A percentile compares a stretch with the other conserved stretches of the same genome.
Conservation (phyloP, 2,329 filamentous ascomycete genomes). For the Cladophialophora yegresii region DNA sequence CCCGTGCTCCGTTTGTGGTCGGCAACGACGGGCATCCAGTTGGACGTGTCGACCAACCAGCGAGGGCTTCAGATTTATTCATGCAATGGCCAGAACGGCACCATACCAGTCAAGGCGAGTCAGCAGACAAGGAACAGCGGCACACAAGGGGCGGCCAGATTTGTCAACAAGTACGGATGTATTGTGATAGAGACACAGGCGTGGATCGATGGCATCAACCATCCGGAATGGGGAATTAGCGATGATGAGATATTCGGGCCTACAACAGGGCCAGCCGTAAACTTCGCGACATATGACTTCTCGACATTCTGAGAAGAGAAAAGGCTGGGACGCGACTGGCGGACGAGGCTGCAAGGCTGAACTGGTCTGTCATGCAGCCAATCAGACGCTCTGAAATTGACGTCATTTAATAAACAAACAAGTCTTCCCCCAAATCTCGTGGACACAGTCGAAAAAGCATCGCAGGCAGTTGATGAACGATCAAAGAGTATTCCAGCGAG, state of each 20-base stretch:
- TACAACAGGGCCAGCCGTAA: slow-evolving; percentile 45
- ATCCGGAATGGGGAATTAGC: slow-evolving; percentile 78
- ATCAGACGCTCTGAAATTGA: slow-evolving; percentile 21
- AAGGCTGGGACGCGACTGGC: not conserved
- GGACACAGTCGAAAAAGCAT: not conserved
- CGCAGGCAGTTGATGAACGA: not conserved
- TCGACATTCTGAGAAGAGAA: slow-evolving; percentile 41
- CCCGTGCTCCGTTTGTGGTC: slow-evolving; percentile 63
- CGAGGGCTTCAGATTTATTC: slow-evolving; percentile 85
- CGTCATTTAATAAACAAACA: slow-evolving; percentile 35
- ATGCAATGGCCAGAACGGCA: slow-evolving; percentile 75
- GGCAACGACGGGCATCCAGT: slow-evolving; percentile 74
- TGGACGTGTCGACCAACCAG: slow-evolving; percentile 82
- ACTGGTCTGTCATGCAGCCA: slow-evolving; percentile 7
- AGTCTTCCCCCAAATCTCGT: not conserved
- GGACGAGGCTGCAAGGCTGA: slow-evolving; percentile 2
- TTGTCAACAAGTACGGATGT: slow-evolving; percentile 71
- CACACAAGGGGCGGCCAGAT: slow-evolving; percentile 52
- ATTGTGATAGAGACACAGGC: slow-evolving; percentile 90
- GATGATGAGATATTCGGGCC: slow-evolving; percentile 47
- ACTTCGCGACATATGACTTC: slow-evolving; percentile 50
- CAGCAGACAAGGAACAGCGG: slow-evolving; percentile 57
- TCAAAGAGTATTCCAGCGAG: too few species aligned
- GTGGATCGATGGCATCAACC: slow-evolving; percentile 91
- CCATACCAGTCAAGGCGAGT: slow-evolving; percentile 47